Evolutionary conservation across 2,329 filamentous ascomycete species (phyloP), one percentile per base, ranked within the genome.

Genomic region (Plenodomus biglobosus): DNA sequence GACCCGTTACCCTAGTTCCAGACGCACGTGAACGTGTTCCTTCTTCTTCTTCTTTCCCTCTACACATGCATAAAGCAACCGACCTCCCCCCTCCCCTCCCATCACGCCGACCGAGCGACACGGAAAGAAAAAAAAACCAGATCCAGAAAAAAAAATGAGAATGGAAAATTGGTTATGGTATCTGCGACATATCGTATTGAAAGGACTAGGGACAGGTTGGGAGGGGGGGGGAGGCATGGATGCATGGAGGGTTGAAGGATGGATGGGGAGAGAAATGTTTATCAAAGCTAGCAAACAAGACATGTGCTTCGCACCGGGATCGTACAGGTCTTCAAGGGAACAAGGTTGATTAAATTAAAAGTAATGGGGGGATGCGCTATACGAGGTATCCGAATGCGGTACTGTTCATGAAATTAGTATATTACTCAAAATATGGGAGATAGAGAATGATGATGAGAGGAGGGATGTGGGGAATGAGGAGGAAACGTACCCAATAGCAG

Each of bases 401-500:
- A 22, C 65, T 66, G 38, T n/a, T 21, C 21, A 8, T 38, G 15
- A 34, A 53, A 10, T 24, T 10, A 24, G 22, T 10, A 24, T n/a
- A n/a, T n/a, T n/a, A n/a, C n/a, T 66, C 58, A 66, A 64, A 41
- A 11, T 38, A 35, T 35, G 38, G 32, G 17, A 16, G 18, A 13
- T 43, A 15, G 21, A 21, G 13, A 44, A n/a, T 36, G 34, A 36
- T n/a, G n/a, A n/a, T n/a, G n/a, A n/a, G n/a, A n/a, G n/a, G n/a
- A n/a, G n/a, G n/a, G n/a, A n/a, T n/a, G n/a, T n/a, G n/a, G 10
- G 21, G 27, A 15, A 11, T 20, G 17, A 19, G 20, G 17, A 21
- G 38, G 24, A 15, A n/a, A 87, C 91, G 77, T 83, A 97, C 94
- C 92, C 92, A 72, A 96, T 82, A 48, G 89, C 90, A 70, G 96